Evolutionary conservation across 441 rosid species (phyloP), one percentile per base, ranked within the genome.

Genomic region (Flueggea neowawraea): DNA sequence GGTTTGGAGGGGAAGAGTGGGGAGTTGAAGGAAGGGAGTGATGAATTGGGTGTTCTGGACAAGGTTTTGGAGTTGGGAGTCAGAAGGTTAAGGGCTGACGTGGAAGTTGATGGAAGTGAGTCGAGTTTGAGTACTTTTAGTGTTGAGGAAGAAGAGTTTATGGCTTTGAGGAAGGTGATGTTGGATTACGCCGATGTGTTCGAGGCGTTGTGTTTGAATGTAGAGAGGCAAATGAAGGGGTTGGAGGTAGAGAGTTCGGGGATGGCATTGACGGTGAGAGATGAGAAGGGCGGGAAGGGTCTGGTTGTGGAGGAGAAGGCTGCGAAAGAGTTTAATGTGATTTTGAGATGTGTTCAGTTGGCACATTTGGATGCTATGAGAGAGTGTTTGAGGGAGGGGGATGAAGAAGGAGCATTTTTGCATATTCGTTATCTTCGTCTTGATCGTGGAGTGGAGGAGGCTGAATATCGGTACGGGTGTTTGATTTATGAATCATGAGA

Each of bases 281-380:
- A 73, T 36, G 81, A 76, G 65, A 79, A 65, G 41, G 50, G 12
- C 48, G 44, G 32, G 47, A 43, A 16, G 39, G 59, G 54, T 36
- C 12, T 31, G 54, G 76, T 33, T 32, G 75, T 36, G 52, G 74
- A 64, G 54, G 83, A 64, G 72, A 85, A 79, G 67, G 82, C 70
- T 64, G 64, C 58, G 17, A 80, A 74, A 66, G 76, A 83, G 70
- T 81, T 94, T 71, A 45, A 67, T 63, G 68, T 79, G 73, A 80
- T 94, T 52, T 86, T 69, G 69, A 82, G 67, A 65, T 73, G 71
- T 66, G 85, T 87, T 68, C 99, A 94, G 75, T 65, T 84, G 58
- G 85, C 82, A 12, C 96, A 91, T 75, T 80, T 94, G 82, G 86
- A 78, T 75, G 88, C 91, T 32, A 77, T 89, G 74, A 75, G 69